Evolutionary conservation across 805 yeast genomes (phyloP), one percentile per base, ranked within the genome.

Genomic region (Candida stauntonica): DNA sequence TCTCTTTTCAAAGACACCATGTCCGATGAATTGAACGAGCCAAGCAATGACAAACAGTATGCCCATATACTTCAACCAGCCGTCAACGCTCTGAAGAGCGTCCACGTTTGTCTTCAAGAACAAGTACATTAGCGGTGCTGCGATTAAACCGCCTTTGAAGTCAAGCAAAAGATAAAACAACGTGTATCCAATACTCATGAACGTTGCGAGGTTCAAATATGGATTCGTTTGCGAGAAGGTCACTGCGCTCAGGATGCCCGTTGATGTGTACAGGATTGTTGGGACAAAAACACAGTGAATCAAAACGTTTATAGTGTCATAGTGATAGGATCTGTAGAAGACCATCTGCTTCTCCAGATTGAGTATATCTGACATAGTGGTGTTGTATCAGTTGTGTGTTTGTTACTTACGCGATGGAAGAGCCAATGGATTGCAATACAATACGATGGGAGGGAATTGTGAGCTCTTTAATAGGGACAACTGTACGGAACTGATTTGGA

Each of bases 21-120:
- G 98, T 4, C 97, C 96, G 35, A 81, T 68, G 59, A 91, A 88
- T 54, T 93, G 98, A 6, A 77, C 78, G 13, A 78, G 52, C 98
- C 99, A 91, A 8, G 84, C 65, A 2, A 64, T 26, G 0, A 71
- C 57, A 57, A 82, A 84, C 14, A 75, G 49, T 1, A 39, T 49
- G 38, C 50, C 29, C 31, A 52, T 46, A 29, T 34, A 35, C 14
- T 30, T 31, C 12, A 47, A 41, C 15, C 50, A 45, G 21, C 46
- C 31, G 21, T 53, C 57, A 17, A 57, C 36, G 1, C 19, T 7
- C 20, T 29, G 17, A 55, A 41, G 30, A 48, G 34, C 23, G 51
- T 50, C 20, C 63, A 55, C 28, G 60, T 55, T 31, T 33, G 43
- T 23, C 48, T 41, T 17, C 55, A 46, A 17, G 38, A 54, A 13